Base-by-base conservation (phyloP, 805 yeast species). In the Nematodospora valgi region DNA sequence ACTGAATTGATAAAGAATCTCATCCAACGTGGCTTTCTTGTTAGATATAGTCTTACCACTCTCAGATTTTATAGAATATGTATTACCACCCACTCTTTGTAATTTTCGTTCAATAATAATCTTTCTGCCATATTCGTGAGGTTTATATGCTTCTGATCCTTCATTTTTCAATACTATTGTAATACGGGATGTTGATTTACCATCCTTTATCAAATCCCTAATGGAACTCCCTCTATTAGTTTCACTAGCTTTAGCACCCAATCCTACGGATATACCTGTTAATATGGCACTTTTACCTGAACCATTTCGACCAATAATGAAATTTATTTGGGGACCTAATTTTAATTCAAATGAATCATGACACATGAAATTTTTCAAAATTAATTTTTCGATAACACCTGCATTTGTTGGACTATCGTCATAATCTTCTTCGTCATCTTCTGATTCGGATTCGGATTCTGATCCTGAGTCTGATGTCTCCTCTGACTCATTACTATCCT, bases 251-350 rank as follows among this genome's bases (percentile, higher is more conserved):
- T 81, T 82, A 1, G 94, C 93, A 14, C 97, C 97, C 2, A 91
- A 59, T 2, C 95, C 91, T 4, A 87, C 81, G 6, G 89, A 78
- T 2, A 89, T 78, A 0, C 95, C 96, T 0, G 96, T 87, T 39
- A 89, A 62, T 13, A 89, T 73, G 1, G 97, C 95, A 52, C 86
- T 76, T 52, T 89, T 89, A 20, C 98, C 98, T 24, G 89, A 79
- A 2, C 98, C 98, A 51, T 89, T 89, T 38, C 82, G 70, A 14
- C 98, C 98, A 25, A 86, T 82, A 38, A 89, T 86, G 52, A 89
- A 84, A 55, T 89, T 89, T 46, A 89, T 69, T 35, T 80, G 76
- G 0, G 91, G 88, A 2, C 93, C 93, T 21, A 89, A 70, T 3
- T 71, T 74, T 6, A 93, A 60, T 37, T 78, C 79, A 49, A 93